Evolutionary conservation across 1,284 basidiomycete species (phyloP), one percentile per base, ranked within the genome.

Genomic region (Tylopilus sp.): DNA sequence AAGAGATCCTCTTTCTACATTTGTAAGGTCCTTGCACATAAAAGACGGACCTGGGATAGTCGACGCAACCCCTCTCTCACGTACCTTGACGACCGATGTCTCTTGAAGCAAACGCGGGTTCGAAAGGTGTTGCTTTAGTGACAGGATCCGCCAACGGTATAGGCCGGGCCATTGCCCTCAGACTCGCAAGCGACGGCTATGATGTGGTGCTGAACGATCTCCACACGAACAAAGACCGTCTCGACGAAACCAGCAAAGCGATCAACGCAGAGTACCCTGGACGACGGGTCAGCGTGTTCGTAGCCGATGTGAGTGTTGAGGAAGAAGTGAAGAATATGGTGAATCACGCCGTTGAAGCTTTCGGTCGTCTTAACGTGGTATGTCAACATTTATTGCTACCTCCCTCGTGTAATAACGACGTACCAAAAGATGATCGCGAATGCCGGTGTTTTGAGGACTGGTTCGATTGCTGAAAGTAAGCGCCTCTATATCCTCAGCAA

Each of bases 281-380:
- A 29, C 69, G 72, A 33, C 72, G 67, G 24, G 69, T 74, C 16
- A 64, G 69, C n/a, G 58, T 70, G 16, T 29, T 77, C 9, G 38
- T 68, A 9, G 80, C 72, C 22, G 79, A 83, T 61, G 77, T 83
- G 15, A 78, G 77, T 3, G 53, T 74, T 5, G 82, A 82, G 47
- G 68, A 75, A 12, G 72, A 81, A 32, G 83, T 84, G 7, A 73
- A 78, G 63, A 70, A 57, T 3, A 75, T 83, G 72, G 69, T 84
- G 8, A 66, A 77, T 24, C 67, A 65, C 12, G 66, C 71, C 3
- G 79, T 81, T 2, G 57, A 71, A 54, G 57, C 70, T 13, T 68
- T 82, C 33, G 83, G 82, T 2, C 69, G 74, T 18, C 68, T 83
- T 16, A 78, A 83, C 60, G 78, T 83, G 57, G 81, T 83, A 63